Conservation (phyloP, 2,329 filamentous ascomycete genomes). For the Curvularia eragrostidis region DNA sequence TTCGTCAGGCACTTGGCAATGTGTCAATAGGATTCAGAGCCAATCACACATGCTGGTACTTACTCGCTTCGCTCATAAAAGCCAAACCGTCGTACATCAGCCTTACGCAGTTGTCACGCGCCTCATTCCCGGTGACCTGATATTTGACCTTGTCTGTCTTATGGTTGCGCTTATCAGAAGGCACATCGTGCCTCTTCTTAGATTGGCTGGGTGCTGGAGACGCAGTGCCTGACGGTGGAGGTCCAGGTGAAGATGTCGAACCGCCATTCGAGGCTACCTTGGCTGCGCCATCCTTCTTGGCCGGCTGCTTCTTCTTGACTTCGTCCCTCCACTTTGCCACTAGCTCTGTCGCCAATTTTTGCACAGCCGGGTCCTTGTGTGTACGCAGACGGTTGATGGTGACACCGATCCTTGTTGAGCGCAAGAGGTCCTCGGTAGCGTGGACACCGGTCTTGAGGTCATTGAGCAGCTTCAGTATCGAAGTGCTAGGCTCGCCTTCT, state of each 20-base stretch:
- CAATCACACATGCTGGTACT: constrained; percentile 23
- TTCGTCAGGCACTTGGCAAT: constrained; percentile 60
- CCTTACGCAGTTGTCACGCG: constrained; percentile 84
- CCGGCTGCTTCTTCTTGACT: constrained; percentile 62
- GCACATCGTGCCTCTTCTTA: constrained; percentile 62
- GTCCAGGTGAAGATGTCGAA: constrained; percentile 42
- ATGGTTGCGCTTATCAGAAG: constrained; percentile 79
- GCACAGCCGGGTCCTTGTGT: constrained; percentile 77
- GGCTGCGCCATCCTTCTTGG: constrained; percentile 38
- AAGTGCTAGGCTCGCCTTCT: constrained; percentile 75
- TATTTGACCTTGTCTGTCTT: constrained; percentile 81
- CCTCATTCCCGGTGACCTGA: constrained; percentile 73
- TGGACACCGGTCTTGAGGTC: constrained; percentile 79
- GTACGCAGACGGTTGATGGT: constrained; percentile 84
- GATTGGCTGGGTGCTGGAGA: constrained; percentile 59
- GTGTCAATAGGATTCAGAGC: constrained; percentile 25
- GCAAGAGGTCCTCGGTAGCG: constrained; percentile 87
- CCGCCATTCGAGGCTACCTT: constrained; percentile 35
- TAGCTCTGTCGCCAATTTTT: constrained; percentile 77
- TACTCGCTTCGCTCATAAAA: constrained; percentile 65
- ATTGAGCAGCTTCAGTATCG: constrained; percentile 75
- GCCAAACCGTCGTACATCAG: constrained; percentile 94
- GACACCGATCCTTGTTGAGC: constrained; percentile 90
- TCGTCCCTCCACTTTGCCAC: constrained; percentile 87
- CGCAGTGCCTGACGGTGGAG: constrained; percentile 48